Conservation (phyloP, 2,329 filamentous ascomycete genomes). For the Zymoseptoria ardabiliae region DNA sequence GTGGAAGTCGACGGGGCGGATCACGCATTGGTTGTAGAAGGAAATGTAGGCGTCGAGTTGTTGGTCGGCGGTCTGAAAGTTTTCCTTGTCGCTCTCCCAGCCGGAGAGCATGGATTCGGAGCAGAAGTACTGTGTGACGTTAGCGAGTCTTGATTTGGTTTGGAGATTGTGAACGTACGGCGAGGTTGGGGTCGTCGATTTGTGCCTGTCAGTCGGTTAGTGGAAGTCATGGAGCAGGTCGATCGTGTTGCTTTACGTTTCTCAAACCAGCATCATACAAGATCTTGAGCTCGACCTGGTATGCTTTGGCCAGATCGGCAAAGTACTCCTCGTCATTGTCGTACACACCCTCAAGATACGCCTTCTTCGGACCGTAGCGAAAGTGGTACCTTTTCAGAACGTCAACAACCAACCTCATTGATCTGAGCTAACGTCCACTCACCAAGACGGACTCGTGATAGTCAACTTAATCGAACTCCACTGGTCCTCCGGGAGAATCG, state of each 20-base stretch:
- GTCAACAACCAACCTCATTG: not conserved
- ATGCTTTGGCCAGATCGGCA: constrained; percentile 40
- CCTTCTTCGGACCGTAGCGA: constrained; percentile 49
- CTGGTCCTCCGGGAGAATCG: constrained; percentile 50
- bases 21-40: constrained; percentile 62
- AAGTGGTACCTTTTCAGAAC: constrained; percentile 57
- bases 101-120: constrained; percentile 63
- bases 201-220: constrained; percentile 28
- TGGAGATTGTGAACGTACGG: constrained; percentile 17
- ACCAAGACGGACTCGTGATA: constrained; percentile 27
- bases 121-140: constrained; percentile 50
- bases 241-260: constrained; percentile 23
- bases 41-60: constrained; percentile 69
- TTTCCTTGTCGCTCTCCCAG: constrained; percentile 60
- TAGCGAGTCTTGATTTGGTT: not conserved
- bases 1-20: constrained; percentile 62
- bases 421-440: not conserved
- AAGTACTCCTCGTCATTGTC: constrained; percentile 42
- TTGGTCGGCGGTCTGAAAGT: constrained; percentile 60
- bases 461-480: constrained; percentile 53
- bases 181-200: constrained; percentile 44
- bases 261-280: constrained; percentile 40
- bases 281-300: constrained; percentile 41
- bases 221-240: not conserved
- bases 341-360: constrained; percentile 41